phyloP scores from a whole-genome alignment of 2,329 filamentous ascomycete species.

The Pestalotiopsis fici region DNA sequence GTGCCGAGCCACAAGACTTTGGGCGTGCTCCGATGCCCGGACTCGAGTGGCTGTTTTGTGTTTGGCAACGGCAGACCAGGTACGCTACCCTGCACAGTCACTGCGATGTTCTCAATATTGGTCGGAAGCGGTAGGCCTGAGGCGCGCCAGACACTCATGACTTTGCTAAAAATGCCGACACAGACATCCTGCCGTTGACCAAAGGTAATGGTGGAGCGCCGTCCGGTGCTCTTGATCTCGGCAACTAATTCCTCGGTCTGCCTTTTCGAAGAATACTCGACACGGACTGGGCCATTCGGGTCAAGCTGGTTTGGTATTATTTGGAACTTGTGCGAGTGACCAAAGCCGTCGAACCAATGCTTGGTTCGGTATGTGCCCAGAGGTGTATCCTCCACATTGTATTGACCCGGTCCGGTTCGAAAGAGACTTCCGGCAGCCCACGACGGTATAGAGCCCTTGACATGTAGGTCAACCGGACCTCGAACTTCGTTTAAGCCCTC shows the following conservation, averaged over 20 bases:
- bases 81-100: slow-evolving; percentile 66
- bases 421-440: slow-evolving; percentile 75
- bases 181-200: slow-evolving; percentile 75
- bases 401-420: slow-evolving; percentile 72
- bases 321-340: slow-evolving; percentile 72
- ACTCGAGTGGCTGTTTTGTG: slow-evolving; percentile 14
- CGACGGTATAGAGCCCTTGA: slow-evolving; percentile 67
- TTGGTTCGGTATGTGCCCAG: slow-evolving; percentile 61
- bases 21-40: slow-evolving; percentile 39
- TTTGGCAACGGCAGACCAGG: slow-evolving; percentile 49
- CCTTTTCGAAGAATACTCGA: slow-evolving; percentile 72
- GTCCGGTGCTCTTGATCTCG: slow-evolving; percentile 60
- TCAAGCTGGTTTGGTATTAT: slow-evolving; percentile 46
- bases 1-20: slow-evolving; percentile 56
- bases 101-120: slow-evolving; percentile 60
- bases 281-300: slow-evolving; percentile 34
- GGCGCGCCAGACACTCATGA: slow-evolving; percentile 60
- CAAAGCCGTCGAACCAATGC: slow-evolving; percentile 84
- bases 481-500: slow-evolving; percentile 66
- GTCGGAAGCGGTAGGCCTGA: slow-evolving; percentile 22
- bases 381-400: slow-evolving; percentile 58
- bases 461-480: slow-evolving; percentile 61
- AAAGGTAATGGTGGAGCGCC: slow-evolving; percentile 61
- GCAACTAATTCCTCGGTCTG: slow-evolving; percentile 66
- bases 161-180: slow-evolving; percentile 70